phyloP scores from a whole-genome alignment of 306 rosid genomes.

The Vigna radiata region DNA sequence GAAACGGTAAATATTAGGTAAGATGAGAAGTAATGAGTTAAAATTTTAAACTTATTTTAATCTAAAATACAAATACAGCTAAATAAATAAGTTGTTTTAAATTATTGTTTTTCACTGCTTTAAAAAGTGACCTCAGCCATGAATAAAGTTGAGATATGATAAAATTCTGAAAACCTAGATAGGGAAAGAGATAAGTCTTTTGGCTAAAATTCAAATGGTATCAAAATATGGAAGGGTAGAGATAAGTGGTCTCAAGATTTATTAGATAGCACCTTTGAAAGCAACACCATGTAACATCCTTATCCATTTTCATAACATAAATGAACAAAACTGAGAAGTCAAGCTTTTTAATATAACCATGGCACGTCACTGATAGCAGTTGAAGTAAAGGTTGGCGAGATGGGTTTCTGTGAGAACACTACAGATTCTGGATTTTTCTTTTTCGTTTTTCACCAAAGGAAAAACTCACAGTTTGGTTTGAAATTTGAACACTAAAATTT shows the following conservation, averaged over 20 bases:
- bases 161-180: not conserved
- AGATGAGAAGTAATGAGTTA: too few relatives aligned
- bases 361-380: not conserved
- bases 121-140: not conserved
- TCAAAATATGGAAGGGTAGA: not conserved
- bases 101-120: too few relatives aligned
- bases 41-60: too few relatives aligned
- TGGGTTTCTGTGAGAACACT: not conserved
- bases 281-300: not conserved
- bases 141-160: slow-evolving; percentile 19
- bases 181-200: not conserved
- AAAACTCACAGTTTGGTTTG: slow-evolving; percentile 10
- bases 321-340: not conserved
- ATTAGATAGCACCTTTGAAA: not conserved
- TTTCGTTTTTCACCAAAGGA: not conserved
- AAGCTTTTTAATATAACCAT: not conserved
- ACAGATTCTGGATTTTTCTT: not conserved
- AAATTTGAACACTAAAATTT: slow-evolving; percentile 7
- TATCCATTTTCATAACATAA: slow-evolving; percentile 7
- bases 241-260: not conserved
- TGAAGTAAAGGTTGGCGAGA: not conserved
- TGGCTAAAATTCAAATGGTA: not conserved
- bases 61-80: too few relatives aligned
- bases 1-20: too few relatives aligned
- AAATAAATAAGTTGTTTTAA: too few relatives aligned